Evolutionary conservation across 257 asterid genomes (phyloP).

Genomic region (Ballota nigra): DNA sequence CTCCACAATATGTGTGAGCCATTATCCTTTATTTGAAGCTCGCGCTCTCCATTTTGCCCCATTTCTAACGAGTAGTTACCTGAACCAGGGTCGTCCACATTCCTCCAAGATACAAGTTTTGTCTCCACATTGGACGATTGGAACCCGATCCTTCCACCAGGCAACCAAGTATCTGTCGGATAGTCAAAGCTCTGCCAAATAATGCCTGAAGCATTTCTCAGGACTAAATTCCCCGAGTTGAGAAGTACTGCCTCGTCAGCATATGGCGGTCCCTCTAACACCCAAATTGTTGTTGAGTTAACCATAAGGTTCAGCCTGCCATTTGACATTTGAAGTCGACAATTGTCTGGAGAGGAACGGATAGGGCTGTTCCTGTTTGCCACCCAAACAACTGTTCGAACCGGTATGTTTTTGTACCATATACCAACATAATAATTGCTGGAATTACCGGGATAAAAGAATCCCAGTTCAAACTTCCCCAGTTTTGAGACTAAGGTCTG

Average conservation of each 20-base stretch:
- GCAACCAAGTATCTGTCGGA: constrained; percentile 49
- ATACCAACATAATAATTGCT: constrained; percentile 34
- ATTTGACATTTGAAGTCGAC: not conserved
- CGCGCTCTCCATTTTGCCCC: constrained; percentile 29
- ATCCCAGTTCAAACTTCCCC: constrained; percentile 37
- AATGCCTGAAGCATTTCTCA: constrained; percentile 20
- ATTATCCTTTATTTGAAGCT: not conserved
- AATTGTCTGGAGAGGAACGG: not conserved
- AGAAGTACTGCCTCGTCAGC: constrained; percentile 25
- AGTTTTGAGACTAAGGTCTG: constrained; percentile 30
- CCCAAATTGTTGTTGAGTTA: not conserved
- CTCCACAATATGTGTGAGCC: constrained; percentile 22
- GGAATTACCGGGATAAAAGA: constrained; percentile 28
- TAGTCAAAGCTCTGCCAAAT: constrained; percentile 57
- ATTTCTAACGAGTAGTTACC: constrained; percentile 31
- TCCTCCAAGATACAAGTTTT: constrained; percentile 43
- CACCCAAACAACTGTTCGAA: constrained; percentile 44
- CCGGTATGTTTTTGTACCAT: constrained; percentile 40
- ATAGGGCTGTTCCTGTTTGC: constrained; percentile 42
- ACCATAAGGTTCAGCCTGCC: constrained; percentile 32
- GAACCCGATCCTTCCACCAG: constrained; percentile 35
- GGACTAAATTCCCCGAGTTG: constrained; percentile 43
- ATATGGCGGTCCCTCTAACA: not conserved
- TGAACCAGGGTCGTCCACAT: constrained; percentile 34
- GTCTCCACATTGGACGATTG: constrained; percentile 19